These are phyloP conservation scores for Endocarpon pusillum DNA, from an alignment of 495 filamentous ascomycete genomes.

Conservation along the genomic window DNA sequence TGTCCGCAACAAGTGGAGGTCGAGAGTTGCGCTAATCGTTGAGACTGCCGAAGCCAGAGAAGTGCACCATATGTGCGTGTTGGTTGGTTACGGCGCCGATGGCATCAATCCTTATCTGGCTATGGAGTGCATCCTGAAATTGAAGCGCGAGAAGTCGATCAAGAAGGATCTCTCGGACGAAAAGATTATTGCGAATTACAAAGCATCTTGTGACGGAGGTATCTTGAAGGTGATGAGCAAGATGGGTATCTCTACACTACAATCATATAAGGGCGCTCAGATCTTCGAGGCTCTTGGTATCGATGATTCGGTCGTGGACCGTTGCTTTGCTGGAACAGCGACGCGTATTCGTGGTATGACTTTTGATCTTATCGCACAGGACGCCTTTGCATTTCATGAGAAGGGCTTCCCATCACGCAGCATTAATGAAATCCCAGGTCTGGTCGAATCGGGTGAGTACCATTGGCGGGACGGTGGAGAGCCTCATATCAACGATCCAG, in stretches of 20 bases:
- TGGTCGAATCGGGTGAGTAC: constrained; percentile 93
- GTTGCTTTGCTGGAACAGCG: constrained; percentile 90
- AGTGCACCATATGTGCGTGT: constrained; percentile 97
- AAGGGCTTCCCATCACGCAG: constrained; percentile 75
- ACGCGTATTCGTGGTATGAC: constrained; percentile 93
- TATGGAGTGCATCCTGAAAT: constrained; percentile 96
- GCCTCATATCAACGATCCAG: constrained; percentile 93
- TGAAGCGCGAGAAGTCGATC: constrained; percentile 89
- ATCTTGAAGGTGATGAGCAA: constrained; percentile 99
- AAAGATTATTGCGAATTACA: constrained; percentile 86
- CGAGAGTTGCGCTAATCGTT: constrained; percentile 71
- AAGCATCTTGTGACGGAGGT: constrained; percentile 92
- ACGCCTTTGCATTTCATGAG: constrained; percentile 95
- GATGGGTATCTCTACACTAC: constrained; percentile 98
- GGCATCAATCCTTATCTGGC: constrained; percentile 95
- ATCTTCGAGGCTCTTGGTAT: constrained; percentile 99
- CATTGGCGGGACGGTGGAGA: constrained; percentile 99
- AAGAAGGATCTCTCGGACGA: constrained; percentile 76
- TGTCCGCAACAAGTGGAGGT: constrained; percentile 91
- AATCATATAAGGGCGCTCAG: constrained; percentile 97
- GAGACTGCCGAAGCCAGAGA: constrained; percentile 96
- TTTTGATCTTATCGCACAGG: constrained; percentile 88
- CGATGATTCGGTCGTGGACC: constrained; percentile 87
- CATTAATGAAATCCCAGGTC: constrained; percentile 63
- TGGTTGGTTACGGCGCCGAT: constrained; percentile 91